A percentile compares a stretch with the other conserved stretches of the same genome.
phyloP scores from a whole-genome alignment of 2,329 filamentous ascomycete species.

The Talaromyces albobiverticillius region DNA sequence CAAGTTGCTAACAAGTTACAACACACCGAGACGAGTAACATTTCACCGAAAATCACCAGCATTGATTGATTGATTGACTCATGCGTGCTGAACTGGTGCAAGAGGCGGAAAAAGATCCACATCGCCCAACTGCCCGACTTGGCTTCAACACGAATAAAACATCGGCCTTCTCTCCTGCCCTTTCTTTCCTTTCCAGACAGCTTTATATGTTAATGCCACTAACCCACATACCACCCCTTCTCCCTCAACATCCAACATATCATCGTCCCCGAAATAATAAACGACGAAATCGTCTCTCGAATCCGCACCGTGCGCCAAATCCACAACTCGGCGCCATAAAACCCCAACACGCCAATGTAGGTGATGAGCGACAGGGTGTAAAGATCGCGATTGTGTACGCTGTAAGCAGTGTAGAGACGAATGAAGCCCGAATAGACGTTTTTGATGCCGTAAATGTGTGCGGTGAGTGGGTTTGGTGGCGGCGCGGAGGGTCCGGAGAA shows the following conservation, averaged over 20 bases:
- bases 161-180: too few relatives aligned
- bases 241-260: constrained; percentile 6
- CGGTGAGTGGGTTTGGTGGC: constrained; percentile 25
- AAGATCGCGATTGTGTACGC: constrained; percentile 29
- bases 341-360: constrained; percentile 29
- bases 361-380: constrained; percentile 32
- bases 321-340: constrained; percentile 8
- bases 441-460: constrained; percentile 36
- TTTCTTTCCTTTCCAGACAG: too few relatives aligned
- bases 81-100: too few relatives aligned
- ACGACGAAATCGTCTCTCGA: constrained; percentile 1
- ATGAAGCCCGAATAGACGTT: constrained; percentile 36
- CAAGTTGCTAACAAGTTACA: not conserved
- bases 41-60: too few relatives aligned
- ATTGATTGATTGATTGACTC: too few relatives aligned
- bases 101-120: too few relatives aligned
- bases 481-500: constrained; percentile 31
- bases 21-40: too few relatives aligned
- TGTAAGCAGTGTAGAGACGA: constrained; percentile 33
- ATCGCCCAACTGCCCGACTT: too few relatives aligned
- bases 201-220: too few relatives aligned
- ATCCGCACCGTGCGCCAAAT: constrained; percentile 8
- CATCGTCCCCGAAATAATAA: constrained; percentile 1
- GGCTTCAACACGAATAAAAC: too few relatives aligned
- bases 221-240: constrained; percentile 5